A percentile compares a stretch with the other conserved stretches of the same genome.
These are phyloP conservation scores for Penicillium angulare DNA, from an alignment of 495 filamentous ascomycete genomes.

Conservation along the genomic window DNA sequence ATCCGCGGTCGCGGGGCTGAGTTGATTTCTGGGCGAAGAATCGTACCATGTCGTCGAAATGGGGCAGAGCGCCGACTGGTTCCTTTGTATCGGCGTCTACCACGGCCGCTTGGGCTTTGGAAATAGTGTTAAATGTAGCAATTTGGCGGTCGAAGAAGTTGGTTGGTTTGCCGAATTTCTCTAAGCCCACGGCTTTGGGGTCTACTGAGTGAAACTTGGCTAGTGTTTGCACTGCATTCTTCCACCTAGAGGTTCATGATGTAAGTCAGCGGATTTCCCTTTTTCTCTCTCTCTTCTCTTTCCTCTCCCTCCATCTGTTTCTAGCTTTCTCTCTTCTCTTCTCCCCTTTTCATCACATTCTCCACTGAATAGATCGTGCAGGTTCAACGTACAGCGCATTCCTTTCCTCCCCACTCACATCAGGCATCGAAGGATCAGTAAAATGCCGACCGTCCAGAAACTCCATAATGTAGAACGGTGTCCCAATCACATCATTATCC, in stretches of 20 bases:
- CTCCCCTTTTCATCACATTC: too few relatives aligned
- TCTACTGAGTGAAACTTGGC: conserved; percentile 79
- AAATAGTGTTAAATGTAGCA: conserved; percentile 74
- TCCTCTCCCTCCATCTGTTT: too few relatives aligned
- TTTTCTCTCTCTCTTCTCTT: neutral
- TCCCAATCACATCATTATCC: conserved; percentile 75
- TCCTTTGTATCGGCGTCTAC: conserved; percentile 72
- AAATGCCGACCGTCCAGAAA: conserved; percentile 91
- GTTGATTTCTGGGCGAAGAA: conserved; percentile 67
- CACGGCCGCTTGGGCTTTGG: conserved; percentile 69
- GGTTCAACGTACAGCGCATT: conserved; percentile 56
- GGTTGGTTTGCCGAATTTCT: conserved; percentile 66
- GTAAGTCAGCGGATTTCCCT: conserved; percentile 4
- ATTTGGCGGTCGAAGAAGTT: conserved; percentile 91
- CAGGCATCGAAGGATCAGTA: conserved; percentile 80
- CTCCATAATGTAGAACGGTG: conserved; percentile 94
- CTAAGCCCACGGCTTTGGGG: conserved; percentile 62
- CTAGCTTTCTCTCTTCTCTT: too few relatives aligned
- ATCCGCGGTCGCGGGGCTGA: conserved; percentile 75
- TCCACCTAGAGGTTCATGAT: conserved; percentile 64
- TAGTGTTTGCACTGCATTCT: conserved; percentile 77
- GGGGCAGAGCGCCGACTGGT: conserved; percentile 77
- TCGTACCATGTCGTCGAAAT: conserved; percentile 72
- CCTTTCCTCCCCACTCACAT: conserved; percentile 65
- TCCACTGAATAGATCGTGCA: too few relatives aligned